Conservation (phyloP, 495 filamentous ascomycete species). For the Pseudoneurospora amorphoporcata region DNA sequence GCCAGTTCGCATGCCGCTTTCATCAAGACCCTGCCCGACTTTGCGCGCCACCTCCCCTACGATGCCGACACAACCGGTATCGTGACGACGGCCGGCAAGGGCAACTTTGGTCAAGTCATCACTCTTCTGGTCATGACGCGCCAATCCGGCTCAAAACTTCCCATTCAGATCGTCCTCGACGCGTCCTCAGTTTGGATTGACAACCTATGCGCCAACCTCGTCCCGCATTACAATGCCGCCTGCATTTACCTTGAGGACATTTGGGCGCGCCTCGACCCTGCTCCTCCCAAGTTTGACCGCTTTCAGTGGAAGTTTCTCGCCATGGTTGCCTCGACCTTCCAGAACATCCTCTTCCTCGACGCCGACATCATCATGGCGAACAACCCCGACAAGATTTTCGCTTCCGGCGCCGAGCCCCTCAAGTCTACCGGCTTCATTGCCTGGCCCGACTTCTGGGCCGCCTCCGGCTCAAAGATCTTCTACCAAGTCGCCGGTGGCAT, state of each 20-base stretch:
- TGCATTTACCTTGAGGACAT: conserved; percentile 30
- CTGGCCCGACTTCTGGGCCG: conserved; percentile 55
- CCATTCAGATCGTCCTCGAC: conserved; percentile 49
- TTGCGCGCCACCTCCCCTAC: conserved; percentile 33
- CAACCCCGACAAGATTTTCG: conserved; percentile 42
- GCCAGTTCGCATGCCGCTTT: conserved; percentile 31
- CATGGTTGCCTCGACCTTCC: conserved; percentile 50
- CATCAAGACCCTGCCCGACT: conserved; percentile 24
- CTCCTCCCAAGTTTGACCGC: conserved; percentile 12
- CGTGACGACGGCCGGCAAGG: conserved; percentile 32
- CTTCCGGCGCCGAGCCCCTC: conserved; percentile 35
- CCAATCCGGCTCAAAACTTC: conserved; percentile 43
- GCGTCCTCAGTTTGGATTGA: conserved; percentile 39
- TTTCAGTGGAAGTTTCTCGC: conserved; percentile 55
- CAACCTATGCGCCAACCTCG: conserved; percentile 39
- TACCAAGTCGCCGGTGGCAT: conserved; percentile 40
- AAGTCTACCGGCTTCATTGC: conserved; percentile 42
- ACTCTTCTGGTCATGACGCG: conserved; percentile 49
- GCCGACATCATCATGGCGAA: conserved; percentile 46
- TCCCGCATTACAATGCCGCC: conserved; percentile 40
- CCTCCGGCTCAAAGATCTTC: conserved; percentile 42
- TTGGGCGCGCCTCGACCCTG: background rate
- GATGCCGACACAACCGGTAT: conserved; percentile 40
- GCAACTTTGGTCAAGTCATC: conserved; percentile 25
- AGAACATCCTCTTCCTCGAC: conserved; percentile 53